Conservation (phyloP, 768 basidiomycete genomes). For the Russula brevipes region DNA sequence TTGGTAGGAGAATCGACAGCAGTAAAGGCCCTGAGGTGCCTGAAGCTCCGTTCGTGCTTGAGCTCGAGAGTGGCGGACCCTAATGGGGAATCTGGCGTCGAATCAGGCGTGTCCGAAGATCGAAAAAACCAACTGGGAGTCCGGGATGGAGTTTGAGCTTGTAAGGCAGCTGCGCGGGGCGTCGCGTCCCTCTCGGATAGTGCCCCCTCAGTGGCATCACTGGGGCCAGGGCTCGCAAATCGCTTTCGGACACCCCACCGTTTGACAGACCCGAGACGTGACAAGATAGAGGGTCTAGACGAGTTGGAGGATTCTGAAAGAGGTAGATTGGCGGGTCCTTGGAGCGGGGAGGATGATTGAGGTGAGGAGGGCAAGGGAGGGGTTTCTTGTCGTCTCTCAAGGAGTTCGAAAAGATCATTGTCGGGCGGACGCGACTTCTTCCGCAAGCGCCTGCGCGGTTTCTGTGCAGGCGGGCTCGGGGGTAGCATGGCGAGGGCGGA, state of each 20-base stretch:
- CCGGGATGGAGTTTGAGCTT: slow-evolving; percentile 27
- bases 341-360: slow-evolving; percentile 33
- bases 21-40: slow-evolving; percentile 29
- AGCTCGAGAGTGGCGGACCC: slow-evolving; percentile 29
- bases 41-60: slow-evolving; percentile 33
- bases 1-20: slow-evolving; percentile 28
- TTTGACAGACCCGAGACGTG: slow-evolving; percentile 56
- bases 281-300: slow-evolving; percentile 42
- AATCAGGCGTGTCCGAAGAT: slow-evolving; percentile 32
- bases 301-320: slow-evolving; percentile 31
- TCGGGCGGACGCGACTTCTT: slow-evolving; percentile 79
- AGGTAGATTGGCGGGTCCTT: slow-evolving; percentile 27
- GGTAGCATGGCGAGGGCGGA: slow-evolving; percentile 48
- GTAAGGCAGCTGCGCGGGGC: slow-evolving; percentile 31
- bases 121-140: slow-evolving; percentile 48
- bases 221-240: slow-evolving; percentile 41
- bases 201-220: slow-evolving; percentile 34
- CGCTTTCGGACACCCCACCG: slow-evolving; percentile 47
- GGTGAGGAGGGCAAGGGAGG: slow-evolving; percentile 31
- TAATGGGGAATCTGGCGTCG: slow-evolving; percentile 43
- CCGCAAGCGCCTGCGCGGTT: slow-evolving; percentile 54
- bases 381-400: slow-evolving; percentile 34
- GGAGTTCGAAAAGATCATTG: slow-evolving; percentile 48
- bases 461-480: slow-evolving; percentile 58
- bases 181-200: slow-evolving; percentile 26